These are phyloP conservation scores for Populus simonii DNA, from an alignment of 345 rosid species.

Conservation along the genomic window DNA sequence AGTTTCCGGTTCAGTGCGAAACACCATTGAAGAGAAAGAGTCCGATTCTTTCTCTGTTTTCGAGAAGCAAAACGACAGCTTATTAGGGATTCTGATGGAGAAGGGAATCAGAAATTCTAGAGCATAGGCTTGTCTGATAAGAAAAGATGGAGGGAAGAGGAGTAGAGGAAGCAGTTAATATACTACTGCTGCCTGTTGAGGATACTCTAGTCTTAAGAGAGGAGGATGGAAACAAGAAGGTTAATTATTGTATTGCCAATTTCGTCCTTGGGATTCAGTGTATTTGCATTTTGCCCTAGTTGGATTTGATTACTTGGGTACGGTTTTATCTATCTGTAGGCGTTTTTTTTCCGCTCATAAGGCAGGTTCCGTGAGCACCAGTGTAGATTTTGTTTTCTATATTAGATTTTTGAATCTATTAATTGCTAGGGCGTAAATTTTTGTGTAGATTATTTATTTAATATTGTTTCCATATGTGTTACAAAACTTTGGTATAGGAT, in stretches of 20 bases:
- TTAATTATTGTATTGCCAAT: not conserved
- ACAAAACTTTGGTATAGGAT: no score
- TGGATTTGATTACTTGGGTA: not conserved
- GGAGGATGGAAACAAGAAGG: not conserved
- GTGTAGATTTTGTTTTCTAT: not conserved
- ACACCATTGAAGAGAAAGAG: not conserved
- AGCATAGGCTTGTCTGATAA: not conserved
- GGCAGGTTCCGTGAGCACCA: not conserved
- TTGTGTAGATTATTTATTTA: no score
- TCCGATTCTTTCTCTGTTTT: not conserved
- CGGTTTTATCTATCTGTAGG: not conserved
- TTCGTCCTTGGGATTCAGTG: not conserved
- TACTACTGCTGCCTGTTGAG: not conserved
- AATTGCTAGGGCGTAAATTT: no score
- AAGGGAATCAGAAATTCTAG: not conserved
- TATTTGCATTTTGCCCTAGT: not conserved
- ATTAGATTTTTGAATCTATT: no score
- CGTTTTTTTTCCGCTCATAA: not conserved
- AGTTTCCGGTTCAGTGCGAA: not conserved
- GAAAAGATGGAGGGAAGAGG: not conserved
- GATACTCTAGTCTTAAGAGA: not conserved
- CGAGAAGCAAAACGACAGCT: not conserved
- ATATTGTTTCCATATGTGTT: no score
- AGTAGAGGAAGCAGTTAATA: not conserved
- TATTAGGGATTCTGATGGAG: not conserved